These are phyloP conservation scores for Colletotrichum sp. DNA, from an alignment of 2,329 filamentous ascomycete genomes.

Conservation along the genomic window DNA sequence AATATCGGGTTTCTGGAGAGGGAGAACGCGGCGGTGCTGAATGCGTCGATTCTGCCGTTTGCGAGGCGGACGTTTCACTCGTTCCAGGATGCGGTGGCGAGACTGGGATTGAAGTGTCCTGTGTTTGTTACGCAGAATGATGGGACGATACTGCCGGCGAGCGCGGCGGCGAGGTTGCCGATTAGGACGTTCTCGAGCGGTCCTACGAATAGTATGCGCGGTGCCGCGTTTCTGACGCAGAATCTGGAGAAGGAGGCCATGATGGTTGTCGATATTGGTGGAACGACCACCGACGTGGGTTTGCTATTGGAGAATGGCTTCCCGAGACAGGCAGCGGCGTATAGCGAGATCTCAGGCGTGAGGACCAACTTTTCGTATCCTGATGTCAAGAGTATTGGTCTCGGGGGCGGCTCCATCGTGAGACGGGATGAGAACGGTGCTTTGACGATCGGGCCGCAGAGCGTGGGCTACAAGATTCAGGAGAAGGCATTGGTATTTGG, in stretches of 20 bases:
- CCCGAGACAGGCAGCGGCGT: conserved; percentile 66
- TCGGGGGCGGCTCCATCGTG: neutral
- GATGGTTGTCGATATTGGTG: neutral
- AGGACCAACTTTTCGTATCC: conserved; percentile 65
- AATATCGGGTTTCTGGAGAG: conserved; percentile 63
- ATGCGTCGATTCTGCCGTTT: conserved; percentile 64
- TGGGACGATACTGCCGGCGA: conserved; percentile 61
- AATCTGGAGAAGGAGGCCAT: neutral
- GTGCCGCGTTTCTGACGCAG: neutral
- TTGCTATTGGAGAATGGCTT: conserved; percentile 66
- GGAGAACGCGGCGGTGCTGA: conserved; percentile 69
- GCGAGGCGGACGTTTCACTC: conserved; percentile 60
- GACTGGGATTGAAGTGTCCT: conserved; percentile 55
- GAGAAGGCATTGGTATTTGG: neutral
- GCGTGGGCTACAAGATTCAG: neutral
- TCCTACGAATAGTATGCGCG: neutral
- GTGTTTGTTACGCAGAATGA: conserved; percentile 69
- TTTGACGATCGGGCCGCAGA: neutral
- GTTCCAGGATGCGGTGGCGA: conserved; percentile 57
- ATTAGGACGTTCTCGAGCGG: conserved; percentile 39
- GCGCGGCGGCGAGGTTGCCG: conserved; percentile 58
- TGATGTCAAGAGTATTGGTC: conserved; percentile 48
- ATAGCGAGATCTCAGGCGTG: conserved; percentile 66
- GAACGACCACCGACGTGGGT: conserved; percentile 45
- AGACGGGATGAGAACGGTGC: neutral